A percentile compares a stretch with the other conserved stretches of the same genome.
These are phyloP conservation scores for Marasmius tenuissimus DNA, from an alignment of 1,284 basidiomycete species.

Conservation along the genomic window DNA sequence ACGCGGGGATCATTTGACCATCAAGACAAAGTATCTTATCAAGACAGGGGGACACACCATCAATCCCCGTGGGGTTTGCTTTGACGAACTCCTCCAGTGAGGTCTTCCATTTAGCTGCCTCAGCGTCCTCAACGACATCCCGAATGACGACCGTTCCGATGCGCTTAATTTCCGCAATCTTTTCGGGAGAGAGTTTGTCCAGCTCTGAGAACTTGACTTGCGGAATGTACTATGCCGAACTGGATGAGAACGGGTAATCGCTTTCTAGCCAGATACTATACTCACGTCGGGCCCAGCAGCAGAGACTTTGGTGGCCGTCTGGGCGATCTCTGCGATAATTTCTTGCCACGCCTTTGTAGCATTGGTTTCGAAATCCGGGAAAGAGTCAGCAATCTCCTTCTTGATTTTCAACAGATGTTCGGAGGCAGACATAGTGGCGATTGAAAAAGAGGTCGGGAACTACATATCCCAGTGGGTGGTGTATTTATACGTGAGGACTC, in stretches of 20 bases:
- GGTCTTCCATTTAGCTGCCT: conserved; percentile 57
- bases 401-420: conserved; percentile 31
- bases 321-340: conserved; percentile 49
- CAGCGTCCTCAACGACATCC: conserved; percentile 55
- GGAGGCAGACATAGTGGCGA: not conserved
- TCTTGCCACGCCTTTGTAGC: conserved; percentile 58
- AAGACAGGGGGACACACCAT: conserved; percentile 36
- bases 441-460: not conserved
- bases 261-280: not conserved
- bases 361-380: conserved; percentile 51
- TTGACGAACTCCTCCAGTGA: conserved; percentile 56
- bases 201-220: conserved; percentile 61
- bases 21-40: not conserved
- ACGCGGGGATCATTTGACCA: not conserved
- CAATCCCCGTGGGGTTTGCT: conserved; percentile 45
- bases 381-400: conserved; percentile 48
- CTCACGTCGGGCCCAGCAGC: conserved; percentile 50
- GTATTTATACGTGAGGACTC: too few relatives aligned
- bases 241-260: not conserved
- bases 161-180: conserved; percentile 51
- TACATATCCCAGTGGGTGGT: too few relatives aligned
- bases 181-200: conserved; percentile 41
- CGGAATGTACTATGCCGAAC: conserved; percentile 44
- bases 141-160: conserved; percentile 63
- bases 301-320: conserved; percentile 42